Evolutionary conservation across 208 protist species (phyloP).

Genomic region (Crithidia mellificae): DNA sequence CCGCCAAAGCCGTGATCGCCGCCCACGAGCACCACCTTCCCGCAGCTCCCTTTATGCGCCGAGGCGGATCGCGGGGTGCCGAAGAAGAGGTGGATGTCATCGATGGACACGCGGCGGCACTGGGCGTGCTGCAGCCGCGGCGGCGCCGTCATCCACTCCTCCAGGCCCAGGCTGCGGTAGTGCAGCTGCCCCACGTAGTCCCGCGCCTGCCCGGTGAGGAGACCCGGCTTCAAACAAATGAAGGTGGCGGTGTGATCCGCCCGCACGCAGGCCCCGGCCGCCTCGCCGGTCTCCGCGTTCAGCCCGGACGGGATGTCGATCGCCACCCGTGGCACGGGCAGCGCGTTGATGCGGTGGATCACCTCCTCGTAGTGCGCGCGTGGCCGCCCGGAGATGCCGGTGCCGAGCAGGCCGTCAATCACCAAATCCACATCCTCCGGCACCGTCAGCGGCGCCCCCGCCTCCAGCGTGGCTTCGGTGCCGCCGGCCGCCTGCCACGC

Average conservation of each 20-base stretch:
- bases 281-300: constrained; percentile 76
- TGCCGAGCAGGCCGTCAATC: constrained; percentile 83
- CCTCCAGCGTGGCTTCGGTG: constrained; percentile 15
- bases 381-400: constrained; percentile 61
- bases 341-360: constrained; percentile 54
- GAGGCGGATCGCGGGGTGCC: constrained; percentile 26
- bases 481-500: constrained; percentile 46
- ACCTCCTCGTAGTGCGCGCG: constrained; percentile 64
- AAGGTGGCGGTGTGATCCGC: constrained; percentile 81
- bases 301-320: constrained; percentile 88
- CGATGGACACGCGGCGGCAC: constrained; percentile 48
- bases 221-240: constrained; percentile 82
- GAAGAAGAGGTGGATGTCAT: constrained; percentile 51
- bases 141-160: constrained; percentile 50
- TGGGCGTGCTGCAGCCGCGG: constrained; percentile 27
- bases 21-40: constrained; percentile 68
- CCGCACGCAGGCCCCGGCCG: constrained; percentile 55
- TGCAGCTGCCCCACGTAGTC: constrained; percentile 73
- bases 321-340: constrained; percentile 58
- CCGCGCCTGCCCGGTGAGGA: constrained; percentile 66
- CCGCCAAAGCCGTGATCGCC: constrained; percentile 74
- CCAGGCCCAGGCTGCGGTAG: constrained; percentile 62
- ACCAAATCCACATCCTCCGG: constrained; percentile 64
- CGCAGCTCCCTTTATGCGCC: constrained; percentile 74
- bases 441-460: constrained; percentile 11